Evolutionary conservation across 2,329 filamentous ascomycete species (phyloP), one percentile per base, ranked within the genome.

Genomic region (Cladophialophora carrionii): DNA sequence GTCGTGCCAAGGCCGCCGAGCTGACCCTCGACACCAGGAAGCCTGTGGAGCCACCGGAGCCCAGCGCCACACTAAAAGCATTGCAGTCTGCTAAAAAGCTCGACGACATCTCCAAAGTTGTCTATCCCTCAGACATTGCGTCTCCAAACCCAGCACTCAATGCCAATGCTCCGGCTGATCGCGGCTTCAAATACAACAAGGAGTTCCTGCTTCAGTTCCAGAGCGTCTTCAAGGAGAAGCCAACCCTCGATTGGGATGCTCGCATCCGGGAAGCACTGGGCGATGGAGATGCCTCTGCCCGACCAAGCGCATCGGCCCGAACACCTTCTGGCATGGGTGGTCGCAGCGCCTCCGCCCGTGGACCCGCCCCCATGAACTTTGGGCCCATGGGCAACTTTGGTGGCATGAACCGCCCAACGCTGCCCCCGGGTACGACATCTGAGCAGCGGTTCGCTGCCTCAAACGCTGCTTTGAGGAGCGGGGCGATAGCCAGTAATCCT

Each of bases 181-280:
- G 90, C 78, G 94, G 93, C 81, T 96, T 96, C 82, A 93, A 96
- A 77, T 99, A 99, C 78, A 92, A 98, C 79, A 91, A 93, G 73
- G 89, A 90, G 73, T 99, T 99, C 83, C 82, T 99, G 79, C 84
- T 99, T 32, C 95, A 99, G 76, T 99, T 99, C 84, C 91, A 97
- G 80, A 87, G 87, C 72, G 92, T 96, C 22, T 99, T 97, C 81
- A 96, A 92, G 68, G 95, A 99, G 82, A 96, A 97, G 80, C 95
- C 95, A 14, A 96, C 92, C 0, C 79, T 93, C 51, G 94, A 98
- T 75, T 99, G 96, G 87, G 90, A 96, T 75, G 84, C 89, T 70
- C 93, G 95, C 74, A 88, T 99, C 67, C 84, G 94, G 85, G 88
- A 90, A 79, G 84, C 89, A 82, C 78, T 99, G 71, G 94, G 94